Conservation (phyloP, 2,329 filamentous ascomycete species). For the Aspergillus sp. region DNA sequence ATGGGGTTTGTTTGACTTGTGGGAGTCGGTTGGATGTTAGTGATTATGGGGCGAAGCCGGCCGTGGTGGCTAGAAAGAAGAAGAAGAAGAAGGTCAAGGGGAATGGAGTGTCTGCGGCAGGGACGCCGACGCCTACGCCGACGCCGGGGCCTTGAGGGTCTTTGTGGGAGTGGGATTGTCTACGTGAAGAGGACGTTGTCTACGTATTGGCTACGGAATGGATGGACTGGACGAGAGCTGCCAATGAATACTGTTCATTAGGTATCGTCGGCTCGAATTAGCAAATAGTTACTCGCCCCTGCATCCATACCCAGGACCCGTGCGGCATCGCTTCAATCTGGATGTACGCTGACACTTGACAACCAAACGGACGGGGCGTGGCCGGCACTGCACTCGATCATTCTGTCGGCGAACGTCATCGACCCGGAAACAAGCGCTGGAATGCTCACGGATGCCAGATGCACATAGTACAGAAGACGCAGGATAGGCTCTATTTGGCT, state of each 20-base stretch:
- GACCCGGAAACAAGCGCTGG: not conserved
- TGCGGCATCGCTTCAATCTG: not conserved
- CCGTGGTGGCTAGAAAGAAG: slow-evolving; percentile 70
- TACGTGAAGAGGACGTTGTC: not conserved
- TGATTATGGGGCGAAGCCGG: slow-evolving; percentile 72
- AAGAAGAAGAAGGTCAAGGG: slow-evolving; percentile 71
- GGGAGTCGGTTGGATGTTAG: slow-evolving; percentile 77
- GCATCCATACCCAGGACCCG: not conserved
- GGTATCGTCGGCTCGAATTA: not conserved
- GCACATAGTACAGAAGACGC: not conserved
- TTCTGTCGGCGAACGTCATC: not conserved
- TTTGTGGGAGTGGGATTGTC: not conserved
- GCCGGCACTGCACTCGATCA: not conserved
- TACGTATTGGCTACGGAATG: not conserved
- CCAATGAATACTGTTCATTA: not conserved
- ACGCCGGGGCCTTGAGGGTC: slow-evolving; percentile 35
- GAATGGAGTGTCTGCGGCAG: slow-evolving; percentile 52
- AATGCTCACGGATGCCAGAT: not conserved
- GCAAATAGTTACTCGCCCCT: not conserved
- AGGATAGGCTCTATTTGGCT: not conserved
- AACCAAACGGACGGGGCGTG: not conserved
- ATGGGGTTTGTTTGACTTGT: slow-evolving; percentile 77
- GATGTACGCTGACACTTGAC: not conserved
- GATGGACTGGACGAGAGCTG: not conserved
- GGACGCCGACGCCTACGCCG: slow-evolving; percentile 61